phyloP scores from a whole-genome alignment of 208 protist species.

The Crithidia bombi region DNA sequence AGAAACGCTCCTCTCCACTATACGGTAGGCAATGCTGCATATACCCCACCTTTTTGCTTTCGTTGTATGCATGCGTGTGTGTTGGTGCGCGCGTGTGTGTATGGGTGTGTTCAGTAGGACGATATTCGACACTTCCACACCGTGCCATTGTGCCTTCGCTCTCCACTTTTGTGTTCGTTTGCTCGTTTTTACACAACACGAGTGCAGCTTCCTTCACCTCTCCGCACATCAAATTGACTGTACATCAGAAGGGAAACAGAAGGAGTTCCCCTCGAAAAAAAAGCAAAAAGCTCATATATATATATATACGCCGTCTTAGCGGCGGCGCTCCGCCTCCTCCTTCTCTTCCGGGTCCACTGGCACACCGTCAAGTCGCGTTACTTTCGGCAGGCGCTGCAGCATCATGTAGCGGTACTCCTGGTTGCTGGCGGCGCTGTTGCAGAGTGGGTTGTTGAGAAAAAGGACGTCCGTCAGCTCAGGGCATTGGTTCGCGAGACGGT shows the following conservation, averaged over 20 bases:
- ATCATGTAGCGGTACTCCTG: constrained; percentile 90
- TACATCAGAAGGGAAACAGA: constrained; percentile 10
- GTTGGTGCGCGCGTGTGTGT: no score
- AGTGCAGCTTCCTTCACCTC: background rate
- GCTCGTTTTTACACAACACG: no score
- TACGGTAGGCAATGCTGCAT: no score
- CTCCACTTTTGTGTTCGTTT: no score
- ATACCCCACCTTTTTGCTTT: no score
- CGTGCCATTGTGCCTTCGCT: no score
- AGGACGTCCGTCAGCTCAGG: constrained; percentile 93
- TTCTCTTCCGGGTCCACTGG: constrained; percentile 90
- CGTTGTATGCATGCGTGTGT: no score
- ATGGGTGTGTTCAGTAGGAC: no score
- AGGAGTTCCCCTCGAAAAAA: constrained; percentile 7
- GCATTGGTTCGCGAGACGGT: constrained; percentile 91
- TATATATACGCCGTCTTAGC: constrained; percentile 41
- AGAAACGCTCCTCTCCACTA: no score
- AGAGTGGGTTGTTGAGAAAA: constrained; percentile 94
- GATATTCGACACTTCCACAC: no score
- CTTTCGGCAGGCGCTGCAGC: constrained; percentile 85
- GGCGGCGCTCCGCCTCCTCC: constrained; percentile 88
- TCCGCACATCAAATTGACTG: background rate
- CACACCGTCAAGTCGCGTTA: constrained; percentile 89
- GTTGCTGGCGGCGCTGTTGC: constrained; percentile 65
- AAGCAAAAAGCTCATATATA: background rate